Conservation (phyloP, 768 basidiomycete species). For the Pleurotus pulmonarius region DNA sequence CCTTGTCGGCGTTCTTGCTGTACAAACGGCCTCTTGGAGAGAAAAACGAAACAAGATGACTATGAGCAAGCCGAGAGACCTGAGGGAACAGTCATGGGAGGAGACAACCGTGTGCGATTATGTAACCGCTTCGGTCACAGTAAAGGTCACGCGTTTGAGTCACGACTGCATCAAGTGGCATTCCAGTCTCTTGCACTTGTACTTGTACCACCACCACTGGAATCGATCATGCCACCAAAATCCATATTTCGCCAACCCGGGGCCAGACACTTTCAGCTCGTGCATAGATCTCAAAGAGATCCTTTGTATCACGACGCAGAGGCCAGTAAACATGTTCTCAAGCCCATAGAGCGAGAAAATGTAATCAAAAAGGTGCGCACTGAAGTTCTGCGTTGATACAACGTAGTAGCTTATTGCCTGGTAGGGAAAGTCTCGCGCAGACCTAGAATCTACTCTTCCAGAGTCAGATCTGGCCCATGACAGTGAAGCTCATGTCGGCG, state of each 20-base stretch:
- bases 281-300: conserved; percentile 93
- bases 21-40: conserved; percentile 19
- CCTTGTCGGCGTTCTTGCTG: neutral
- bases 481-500: conserved; percentile 61
- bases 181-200: neutral
- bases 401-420: conserved; percentile 12
- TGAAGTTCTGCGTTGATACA: conserved; percentile 8
- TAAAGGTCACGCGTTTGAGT: neutral
- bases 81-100: conserved; percentile 29
- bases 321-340: conserved; percentile 86
- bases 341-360: conserved; percentile 73
- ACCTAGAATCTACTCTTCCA: conserved; percentile 61
- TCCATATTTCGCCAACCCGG: conserved; percentile 90
- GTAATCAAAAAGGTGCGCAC: conserved; percentile 49
- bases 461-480: conserved; percentile 46
- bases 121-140: neutral
- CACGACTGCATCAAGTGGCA: neutral
- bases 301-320: conserved; percentile 93
- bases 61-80: conserved; percentile 21
- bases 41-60: conserved; percentile 13
- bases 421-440: conserved; percentile 79
- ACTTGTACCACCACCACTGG: neutral
- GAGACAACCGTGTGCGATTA: conserved; percentile 13
- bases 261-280: conserved; percentile 92
- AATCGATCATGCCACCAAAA: conserved; percentile 60